A percentile compares a stretch with the other conserved stretches of the same genome.
Evolutionary conservation across 116 monocot species (phyloP).

Genomic region (Iris pallida): DNA sequence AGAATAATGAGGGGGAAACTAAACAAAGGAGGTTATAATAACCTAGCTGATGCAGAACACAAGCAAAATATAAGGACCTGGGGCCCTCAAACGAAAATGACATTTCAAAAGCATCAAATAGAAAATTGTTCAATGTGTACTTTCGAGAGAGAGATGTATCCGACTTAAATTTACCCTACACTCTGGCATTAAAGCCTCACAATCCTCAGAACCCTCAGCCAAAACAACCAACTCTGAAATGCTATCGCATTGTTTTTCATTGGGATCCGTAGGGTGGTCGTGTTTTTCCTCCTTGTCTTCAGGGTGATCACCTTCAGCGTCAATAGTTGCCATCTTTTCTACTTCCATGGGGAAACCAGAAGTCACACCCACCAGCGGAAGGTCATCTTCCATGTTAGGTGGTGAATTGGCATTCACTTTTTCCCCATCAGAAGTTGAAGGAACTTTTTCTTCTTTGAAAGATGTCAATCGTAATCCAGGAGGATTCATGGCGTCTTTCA

Average conservation of each 20-base stretch:
- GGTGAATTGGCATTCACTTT: slow-evolving; percentile 3
- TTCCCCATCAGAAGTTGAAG: slow-evolving; percentile 6
- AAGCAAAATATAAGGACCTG: background rate
- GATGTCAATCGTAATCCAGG: background rate
- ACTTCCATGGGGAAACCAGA: slow-evolving; percentile 8
- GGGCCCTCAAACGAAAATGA: slow-evolving; percentile 16
- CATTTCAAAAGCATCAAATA: slow-evolving; percentile 26
- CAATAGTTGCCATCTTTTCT: background rate
- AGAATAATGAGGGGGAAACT: too few relatives aligned
- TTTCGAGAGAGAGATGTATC: slow-evolving; percentile 79
- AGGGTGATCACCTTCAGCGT: background rate
- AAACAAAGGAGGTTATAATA: too few relatives aligned
- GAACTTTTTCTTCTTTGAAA: slow-evolving; percentile 1
- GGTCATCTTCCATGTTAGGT: background rate
- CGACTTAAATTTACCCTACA: slow-evolving; percentile 61
- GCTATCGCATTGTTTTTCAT: slow-evolving; percentile 8
- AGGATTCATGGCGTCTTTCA: background rate
- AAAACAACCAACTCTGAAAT: slow-evolving; percentile 14
- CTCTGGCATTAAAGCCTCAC: slow-evolving; percentile 50
- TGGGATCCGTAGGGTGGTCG: background rate
- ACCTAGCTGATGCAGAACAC: too few relatives aligned
- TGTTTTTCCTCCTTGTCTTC: background rate
- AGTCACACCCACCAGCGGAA: background rate
- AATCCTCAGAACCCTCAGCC: slow-evolving; percentile 27
- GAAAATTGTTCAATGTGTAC: slow-evolving; percentile 66